These are phyloP conservation scores for Phytophthora pluvialis DNA, from an alignment of 352 stramenopile species.

Conservation along the genomic window DNA sequence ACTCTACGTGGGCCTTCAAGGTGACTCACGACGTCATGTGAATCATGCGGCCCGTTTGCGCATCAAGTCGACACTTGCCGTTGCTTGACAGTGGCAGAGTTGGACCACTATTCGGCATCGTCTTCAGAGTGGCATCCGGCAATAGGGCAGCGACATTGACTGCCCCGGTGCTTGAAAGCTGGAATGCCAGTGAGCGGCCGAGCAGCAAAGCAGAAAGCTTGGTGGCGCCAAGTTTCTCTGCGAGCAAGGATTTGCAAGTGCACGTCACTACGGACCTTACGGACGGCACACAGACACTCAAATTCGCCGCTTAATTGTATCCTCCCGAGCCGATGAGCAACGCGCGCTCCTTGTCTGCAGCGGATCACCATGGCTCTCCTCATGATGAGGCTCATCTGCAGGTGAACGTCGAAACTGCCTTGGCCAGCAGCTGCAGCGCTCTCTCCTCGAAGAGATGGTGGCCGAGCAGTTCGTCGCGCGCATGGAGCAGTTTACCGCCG, in stretches of 20 bases:
- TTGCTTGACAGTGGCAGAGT: no score
- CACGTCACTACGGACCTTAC: neutral
- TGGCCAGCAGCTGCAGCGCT: neutral
- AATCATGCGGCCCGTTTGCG: no score
- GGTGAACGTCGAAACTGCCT: neutral
- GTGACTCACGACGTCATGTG: no score
- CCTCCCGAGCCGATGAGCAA: neutral
- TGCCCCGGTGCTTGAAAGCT: no score
- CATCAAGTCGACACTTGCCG: no score
- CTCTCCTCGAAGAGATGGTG: neutral
- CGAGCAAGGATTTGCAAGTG: neutral
- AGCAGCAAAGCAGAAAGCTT: no score
- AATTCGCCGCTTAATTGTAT: neutral
- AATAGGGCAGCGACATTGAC: no score
- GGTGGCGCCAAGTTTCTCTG: neutral
- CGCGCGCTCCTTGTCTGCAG: no score
- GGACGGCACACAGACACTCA: neutral
- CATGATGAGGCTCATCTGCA: neutral
- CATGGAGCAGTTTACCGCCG: neutral
- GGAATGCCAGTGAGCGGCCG: no score
- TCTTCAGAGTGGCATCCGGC: no score
- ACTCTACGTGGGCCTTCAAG: no score
- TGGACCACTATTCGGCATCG: no score
- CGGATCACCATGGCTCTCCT: neutral
- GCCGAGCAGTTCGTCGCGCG: neutral